Evolutionary conservation across 257 asterid species (phyloP).

Genomic region (Fraxinus pennsylvanica): DNA sequence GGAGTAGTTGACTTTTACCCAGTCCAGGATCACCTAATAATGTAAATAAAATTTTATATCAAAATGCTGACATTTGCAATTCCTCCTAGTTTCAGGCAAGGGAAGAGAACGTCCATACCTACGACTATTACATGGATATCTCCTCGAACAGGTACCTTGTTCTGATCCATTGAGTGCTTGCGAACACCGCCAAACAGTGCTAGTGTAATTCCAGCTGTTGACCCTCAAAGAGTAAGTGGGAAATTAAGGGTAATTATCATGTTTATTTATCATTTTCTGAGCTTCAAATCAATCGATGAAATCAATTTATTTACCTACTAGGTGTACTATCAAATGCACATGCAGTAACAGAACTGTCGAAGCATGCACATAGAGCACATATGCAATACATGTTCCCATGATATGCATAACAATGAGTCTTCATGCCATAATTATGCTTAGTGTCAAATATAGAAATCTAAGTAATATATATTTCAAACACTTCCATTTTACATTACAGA

Average conservation of each 20-base stretch:
- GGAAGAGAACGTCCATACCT: slow-evolving; percentile 51
- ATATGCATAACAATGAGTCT: not conserved
- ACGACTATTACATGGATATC: slow-evolving; percentile 90
- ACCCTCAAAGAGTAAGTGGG: slow-evolving; percentile 23
- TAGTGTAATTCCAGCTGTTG: slow-evolving; percentile 81
- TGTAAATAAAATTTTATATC: slow-evolving; percentile 16
- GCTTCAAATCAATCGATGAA: not conserved
- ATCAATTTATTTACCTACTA: slow-evolving; percentile 15
- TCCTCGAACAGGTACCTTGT: slow-evolving; percentile 98
- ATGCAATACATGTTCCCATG: not conserved
- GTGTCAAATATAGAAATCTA: not conserved
- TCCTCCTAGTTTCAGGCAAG: slow-evolving; percentile 16
- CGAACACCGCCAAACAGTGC: slow-evolving; percentile 89
- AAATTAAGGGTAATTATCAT: slow-evolving; percentile 6
- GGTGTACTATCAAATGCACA: slow-evolving; percentile 7
- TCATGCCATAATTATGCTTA: not conserved
- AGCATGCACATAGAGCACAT: slow-evolving; percentile 11
- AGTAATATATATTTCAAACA: not conserved
- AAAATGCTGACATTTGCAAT: slow-evolving; percentile 25
- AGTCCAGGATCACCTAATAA: slow-evolving; percentile 92
- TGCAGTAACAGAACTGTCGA: slow-evolving; percentile 21
- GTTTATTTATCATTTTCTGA: slow-evolving; percentile 7
- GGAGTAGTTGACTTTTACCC: slow-evolving; percentile 96
- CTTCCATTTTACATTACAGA: slow-evolving; percentile 6
- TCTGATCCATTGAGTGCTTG: slow-evolving; percentile 93